Conservation (phyloP, 257 asterid species). For the Gentiana straminea region DNA sequence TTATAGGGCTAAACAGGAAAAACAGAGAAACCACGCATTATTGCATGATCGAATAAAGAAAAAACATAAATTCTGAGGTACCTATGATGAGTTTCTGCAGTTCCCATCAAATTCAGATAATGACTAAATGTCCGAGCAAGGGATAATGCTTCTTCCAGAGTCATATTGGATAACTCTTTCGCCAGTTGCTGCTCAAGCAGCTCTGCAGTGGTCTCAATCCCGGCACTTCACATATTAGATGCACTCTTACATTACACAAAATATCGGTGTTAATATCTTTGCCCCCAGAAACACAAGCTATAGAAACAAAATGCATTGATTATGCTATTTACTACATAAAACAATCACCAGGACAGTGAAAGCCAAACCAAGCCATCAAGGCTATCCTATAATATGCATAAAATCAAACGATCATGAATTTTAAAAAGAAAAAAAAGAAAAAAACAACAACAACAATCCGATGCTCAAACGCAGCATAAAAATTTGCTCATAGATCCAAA, state of each 20-base stretch:
- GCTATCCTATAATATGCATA: too few relatives aligned
- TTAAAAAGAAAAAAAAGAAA: too few relatives aligned
- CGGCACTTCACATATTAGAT: slow-evolving; percentile 77
- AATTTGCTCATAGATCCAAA: too few relatives aligned
- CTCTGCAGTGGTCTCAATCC: slow-evolving; percentile 90
- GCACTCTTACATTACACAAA: slow-evolving; percentile 53
- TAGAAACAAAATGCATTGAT: neutral
- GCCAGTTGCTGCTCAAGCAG: slow-evolving; percentile 83
- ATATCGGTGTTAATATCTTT: slow-evolving; percentile 11
- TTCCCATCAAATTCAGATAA: slow-evolving; percentile 78
- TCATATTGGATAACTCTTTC: slow-evolving; percentile 66
- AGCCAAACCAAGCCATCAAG: too few relatives aligned
- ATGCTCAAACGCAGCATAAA: too few relatives aligned
- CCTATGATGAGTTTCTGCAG: slow-evolving; percentile 98
- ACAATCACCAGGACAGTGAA: too few relatives aligned
- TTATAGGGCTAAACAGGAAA: too few relatives aligned
- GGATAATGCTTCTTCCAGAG: slow-evolving; percentile 79
- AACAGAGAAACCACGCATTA: neutral
- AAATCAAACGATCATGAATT: too few relatives aligned
- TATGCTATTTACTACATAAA: neutral
- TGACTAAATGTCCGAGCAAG: slow-evolving; percentile 93
- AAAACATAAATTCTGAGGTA: slow-evolving; percentile 8
- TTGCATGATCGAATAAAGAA: neutral
- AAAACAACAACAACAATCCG: neutral
- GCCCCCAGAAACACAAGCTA: neutral